These are phyloP conservation scores for Amylostereum areolatum DNA, from an alignment of 1,284 basidiomycete species.

Conservation along the genomic window DNA sequence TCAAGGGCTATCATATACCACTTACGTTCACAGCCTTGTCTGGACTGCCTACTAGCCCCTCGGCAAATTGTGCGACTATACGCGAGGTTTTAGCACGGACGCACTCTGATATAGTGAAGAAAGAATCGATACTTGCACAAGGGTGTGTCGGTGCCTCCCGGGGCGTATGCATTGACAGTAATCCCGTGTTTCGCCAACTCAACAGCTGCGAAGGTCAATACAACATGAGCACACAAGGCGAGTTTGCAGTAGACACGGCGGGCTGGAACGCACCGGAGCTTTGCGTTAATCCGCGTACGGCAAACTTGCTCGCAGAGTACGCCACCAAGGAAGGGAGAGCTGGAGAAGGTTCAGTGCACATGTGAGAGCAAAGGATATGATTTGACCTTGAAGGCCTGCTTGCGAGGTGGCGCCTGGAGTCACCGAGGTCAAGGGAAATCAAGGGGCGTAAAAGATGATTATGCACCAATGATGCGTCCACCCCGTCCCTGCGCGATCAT, in stretches of 20 bases:
- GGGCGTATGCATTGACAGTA: conserved; percentile 3
- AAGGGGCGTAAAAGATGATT: conserved; percentile 10
- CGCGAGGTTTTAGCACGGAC: neutral
- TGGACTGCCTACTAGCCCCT: conserved; percentile 6
- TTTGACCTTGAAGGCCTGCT: conserved; percentile 5
- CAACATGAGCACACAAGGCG: neutral
- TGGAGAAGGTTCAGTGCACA: conserved; percentile 6
- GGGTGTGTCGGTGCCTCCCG: neutral
- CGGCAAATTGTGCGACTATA: neutral
- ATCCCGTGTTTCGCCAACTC: neutral
- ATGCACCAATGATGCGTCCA: conserved; percentile 34
- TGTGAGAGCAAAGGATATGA: neutral
- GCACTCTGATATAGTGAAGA: neutral
- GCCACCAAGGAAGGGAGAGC: conserved; percentile 15
- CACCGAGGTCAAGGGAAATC: conserved; percentile 8
- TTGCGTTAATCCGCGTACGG: conserved; percentile 34
- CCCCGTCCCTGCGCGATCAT: conserved; percentile 38
- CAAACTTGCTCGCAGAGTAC: conserved; percentile 36
- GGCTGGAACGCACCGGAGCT: conserved; percentile 16
- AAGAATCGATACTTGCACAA: conserved; percentile 5
- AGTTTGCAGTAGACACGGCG: neutral
- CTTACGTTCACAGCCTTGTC: conserved; percentile 35
- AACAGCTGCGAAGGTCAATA: neutral
- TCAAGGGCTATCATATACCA: conserved; percentile 24
- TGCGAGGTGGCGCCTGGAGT: conserved; percentile 5